Conservation (phyloP, 2,329 filamentous ascomycete species). For the Orbilia oligospora region DNA sequence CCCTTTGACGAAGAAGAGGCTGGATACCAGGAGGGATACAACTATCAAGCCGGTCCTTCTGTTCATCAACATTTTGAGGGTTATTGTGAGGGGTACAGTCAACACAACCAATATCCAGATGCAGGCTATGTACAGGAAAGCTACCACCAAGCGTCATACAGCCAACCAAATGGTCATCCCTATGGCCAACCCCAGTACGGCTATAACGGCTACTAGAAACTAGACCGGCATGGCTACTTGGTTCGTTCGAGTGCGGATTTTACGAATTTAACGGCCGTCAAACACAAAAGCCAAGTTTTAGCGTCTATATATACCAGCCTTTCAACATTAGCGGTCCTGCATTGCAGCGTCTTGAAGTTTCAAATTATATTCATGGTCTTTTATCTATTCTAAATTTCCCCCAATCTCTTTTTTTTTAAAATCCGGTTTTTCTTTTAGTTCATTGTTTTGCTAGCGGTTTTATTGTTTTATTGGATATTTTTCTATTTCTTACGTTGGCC, state of each 20-base stretch:
- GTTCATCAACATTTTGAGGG: background rate
- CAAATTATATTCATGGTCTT: no score
- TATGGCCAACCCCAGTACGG: slow-evolving; percentile 37
- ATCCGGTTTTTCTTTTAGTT: no score
- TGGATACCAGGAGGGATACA: background rate
- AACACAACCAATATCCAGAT: slow-evolving; percentile 22
- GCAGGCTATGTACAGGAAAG: slow-evolving; percentile 5
- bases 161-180: background rate
- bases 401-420: no score
- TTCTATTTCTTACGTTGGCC: slow-evolving; percentile 2
- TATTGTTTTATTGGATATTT: background rate
- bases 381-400: background rate
- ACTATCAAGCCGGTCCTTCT: background rate
- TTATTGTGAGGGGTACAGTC: slow-evolving; percentile 16
- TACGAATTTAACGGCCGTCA: slow-evolving; percentile 44
- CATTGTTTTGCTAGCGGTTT: background rate
- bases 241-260: slow-evolving; percentile 6
- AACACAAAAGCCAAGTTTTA: slow-evolving; percentile 40
- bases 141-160: slow-evolving; percentile 18
- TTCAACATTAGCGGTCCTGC: slow-evolving; percentile 15
- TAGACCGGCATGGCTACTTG: background rate
- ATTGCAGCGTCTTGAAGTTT: background rate
- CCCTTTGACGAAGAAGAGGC: slow-evolving; percentile 14
- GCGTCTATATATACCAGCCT: slow-evolving; percentile 1
- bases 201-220: slow-evolving; percentile 18